Conservation (phyloP, 1,139 yeast species). For the Wickerhamiella infanticola region DNA sequence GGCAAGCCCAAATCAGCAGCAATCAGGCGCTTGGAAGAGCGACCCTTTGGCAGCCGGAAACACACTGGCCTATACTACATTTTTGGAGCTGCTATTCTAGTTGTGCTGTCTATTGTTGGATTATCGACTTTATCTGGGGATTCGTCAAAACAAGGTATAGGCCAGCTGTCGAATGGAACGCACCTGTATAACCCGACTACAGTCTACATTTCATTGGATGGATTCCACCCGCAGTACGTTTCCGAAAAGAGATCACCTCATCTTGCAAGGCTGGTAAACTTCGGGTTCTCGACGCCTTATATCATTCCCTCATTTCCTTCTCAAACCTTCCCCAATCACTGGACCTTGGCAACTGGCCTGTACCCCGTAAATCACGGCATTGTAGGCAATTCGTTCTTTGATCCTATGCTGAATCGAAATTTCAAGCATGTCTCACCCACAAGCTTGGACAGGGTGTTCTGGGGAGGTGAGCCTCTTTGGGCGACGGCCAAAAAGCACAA, state of each 20-base stretch:
- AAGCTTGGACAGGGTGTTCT: conserved; percentile 47
- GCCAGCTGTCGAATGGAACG: conserved; percentile 44
- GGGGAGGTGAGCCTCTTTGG: conserved; percentile 94
- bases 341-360: conserved; percentile 78
- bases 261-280: conserved; percentile 39
- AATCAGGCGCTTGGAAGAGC: background rate
- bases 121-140: background rate
- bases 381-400: conserved; percentile 70
- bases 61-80: conserved; percentile 4
- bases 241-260: conserved; percentile 52
- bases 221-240: conserved; percentile 86
- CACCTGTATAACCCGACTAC: conserved; percentile 64
- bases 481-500: conserved; percentile 53
- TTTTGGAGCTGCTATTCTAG: conserved; percentile 2
- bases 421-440: conserved; percentile 51
- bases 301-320: conserved; percentile 83
- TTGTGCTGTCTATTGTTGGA: conserved; percentile 4
- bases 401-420: conserved; percentile 37
- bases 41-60: background rate
- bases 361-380: conserved; percentile 79
- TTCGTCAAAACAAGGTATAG: background rate
- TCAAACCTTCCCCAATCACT: conserved; percentile 81
- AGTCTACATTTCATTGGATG: conserved; percentile 62
- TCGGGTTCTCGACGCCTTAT: conserved; percentile 59
- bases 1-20: conserved; percentile 3